Conservation (phyloP, 306 rosid genomes). For the Pyrus betulifolia region DNA sequence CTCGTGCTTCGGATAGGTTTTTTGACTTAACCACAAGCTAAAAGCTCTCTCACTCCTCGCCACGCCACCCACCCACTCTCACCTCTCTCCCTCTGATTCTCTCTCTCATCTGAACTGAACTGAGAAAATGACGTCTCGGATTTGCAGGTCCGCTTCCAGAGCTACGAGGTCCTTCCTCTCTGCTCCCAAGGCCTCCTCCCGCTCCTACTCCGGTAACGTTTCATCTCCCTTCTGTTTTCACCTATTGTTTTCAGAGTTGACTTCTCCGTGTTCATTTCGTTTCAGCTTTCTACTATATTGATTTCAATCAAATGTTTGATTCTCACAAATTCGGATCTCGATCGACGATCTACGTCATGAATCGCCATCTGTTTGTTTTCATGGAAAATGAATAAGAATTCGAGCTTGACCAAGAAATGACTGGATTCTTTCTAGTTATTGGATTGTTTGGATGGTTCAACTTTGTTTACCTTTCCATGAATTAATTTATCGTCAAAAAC, state of each 20-base stretch:
- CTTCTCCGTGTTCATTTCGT: no score
- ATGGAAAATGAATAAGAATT: not conserved
- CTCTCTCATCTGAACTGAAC: not conserved
- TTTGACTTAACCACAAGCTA: not conserved
- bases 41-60: not conserved
- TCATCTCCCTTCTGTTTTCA: not conserved
- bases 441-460: not conserved
- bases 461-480: not conserved
- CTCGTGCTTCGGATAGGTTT: not conserved
- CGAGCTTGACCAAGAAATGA: not conserved
- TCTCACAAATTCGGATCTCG: not conserved
- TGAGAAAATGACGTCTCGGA: conserved; percentile 50
- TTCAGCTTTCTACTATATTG: not conserved
- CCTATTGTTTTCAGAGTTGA: not conserved
- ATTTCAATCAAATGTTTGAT: not conserved
- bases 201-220: conserved; percentile 49
- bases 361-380: not conserved
- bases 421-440: not conserved
- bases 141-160: conserved; percentile 63
- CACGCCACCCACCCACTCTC: not conserved
- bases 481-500: not conserved
- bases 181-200: conserved; percentile 53
- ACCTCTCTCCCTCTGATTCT: not conserved
- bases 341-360: not conserved
- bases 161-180: conserved; percentile 69